Evolutionary conservation across 1,139 yeast genomes (phyloP).

Genomic region (Blastobotrys ciferrii): DNA sequence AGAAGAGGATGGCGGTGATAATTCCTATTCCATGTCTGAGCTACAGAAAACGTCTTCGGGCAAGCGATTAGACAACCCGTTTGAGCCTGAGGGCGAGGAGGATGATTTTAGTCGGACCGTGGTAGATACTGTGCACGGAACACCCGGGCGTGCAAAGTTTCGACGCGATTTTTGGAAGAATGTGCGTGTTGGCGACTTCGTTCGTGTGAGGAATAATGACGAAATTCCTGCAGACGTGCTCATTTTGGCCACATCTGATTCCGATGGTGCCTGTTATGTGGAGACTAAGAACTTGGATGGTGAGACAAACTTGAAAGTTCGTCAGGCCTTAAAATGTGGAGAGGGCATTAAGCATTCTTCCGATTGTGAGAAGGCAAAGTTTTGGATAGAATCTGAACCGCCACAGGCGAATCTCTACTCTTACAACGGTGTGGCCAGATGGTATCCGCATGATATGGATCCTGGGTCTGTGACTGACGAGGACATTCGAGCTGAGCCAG

Average conservation of each 20-base stretch:
- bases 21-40: constrained; percentile 11
- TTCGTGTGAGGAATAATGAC: constrained; percentile 80
- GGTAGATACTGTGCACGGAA: constrained; percentile 35
- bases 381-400: constrained; percentile 87
- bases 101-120: constrained; percentile 22
- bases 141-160: constrained; percentile 47
- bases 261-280: constrained; percentile 86
- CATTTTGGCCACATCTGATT: constrained; percentile 76
- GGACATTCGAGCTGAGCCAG: constrained; percentile 50
- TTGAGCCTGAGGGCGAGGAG: constrained; percentile 4
- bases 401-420: constrained; percentile 81
- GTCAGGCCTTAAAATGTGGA: constrained; percentile 70
- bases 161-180: constrained; percentile 79
- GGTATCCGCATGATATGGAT: constrained; percentile 35
- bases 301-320: constrained; percentile 85
- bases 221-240: constrained; percentile 92
- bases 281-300: constrained; percentile 96
- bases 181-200: constrained; percentile 83
- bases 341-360: constrained; percentile 59
- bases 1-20: constrained; percentile 9
- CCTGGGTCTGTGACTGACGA: constrained; percentile 12
- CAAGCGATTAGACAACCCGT: constrained; percentile 1
- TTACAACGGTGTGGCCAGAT: constrained; percentile 76
- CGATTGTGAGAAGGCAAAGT: constrained; percentile 69
- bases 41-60: not conserved